These are phyloP conservation scores for Dissophora globulifera DNA, from an alignment of 192 early-diverging fungal species.

Conservation along the genomic window DNA sequence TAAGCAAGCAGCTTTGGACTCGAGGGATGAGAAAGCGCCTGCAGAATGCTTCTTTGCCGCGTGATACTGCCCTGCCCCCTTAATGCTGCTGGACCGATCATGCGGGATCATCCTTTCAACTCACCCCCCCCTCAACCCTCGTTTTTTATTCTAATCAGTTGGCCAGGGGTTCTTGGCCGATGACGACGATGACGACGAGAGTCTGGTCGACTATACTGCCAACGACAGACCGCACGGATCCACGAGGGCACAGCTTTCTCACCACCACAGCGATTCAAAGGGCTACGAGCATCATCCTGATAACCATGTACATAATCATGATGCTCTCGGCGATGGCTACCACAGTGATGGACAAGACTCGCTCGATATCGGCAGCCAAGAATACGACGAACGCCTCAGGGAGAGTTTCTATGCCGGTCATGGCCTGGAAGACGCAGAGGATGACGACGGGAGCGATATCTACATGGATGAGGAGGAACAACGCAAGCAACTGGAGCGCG, in stretches of 20 bases:
- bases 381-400: constrained; percentile 19
- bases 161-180: too few species aligned
- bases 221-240: constrained; percentile 12
- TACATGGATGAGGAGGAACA: background rate
- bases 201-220: background rate
- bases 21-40: too few species aligned
- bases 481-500: background rate
- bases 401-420: background rate
- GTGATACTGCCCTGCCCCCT: constrained; percentile 33
- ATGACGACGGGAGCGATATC: background rate
- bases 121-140: too few species aligned
- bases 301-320: too few species aligned
- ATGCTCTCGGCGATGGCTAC: background rate
- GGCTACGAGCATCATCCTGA: too few species aligned
- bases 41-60: constrained; percentile 5
- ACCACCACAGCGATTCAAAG: background rate
- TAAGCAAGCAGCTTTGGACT: constrained; percentile 14
- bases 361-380: constrained; percentile 22
- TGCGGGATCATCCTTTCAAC: too few species aligned
- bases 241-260: background rate
- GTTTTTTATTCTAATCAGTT: too few species aligned
- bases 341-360: constrained; percentile 7
- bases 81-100: background rate
- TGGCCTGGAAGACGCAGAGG: background rate
- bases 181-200: constrained; percentile 2